Evolutionary conservation across 768 basidiomycete species (phyloP), one percentile per base, ranked within the genome.

Genomic region (Leccinum uliginosum): DNA sequence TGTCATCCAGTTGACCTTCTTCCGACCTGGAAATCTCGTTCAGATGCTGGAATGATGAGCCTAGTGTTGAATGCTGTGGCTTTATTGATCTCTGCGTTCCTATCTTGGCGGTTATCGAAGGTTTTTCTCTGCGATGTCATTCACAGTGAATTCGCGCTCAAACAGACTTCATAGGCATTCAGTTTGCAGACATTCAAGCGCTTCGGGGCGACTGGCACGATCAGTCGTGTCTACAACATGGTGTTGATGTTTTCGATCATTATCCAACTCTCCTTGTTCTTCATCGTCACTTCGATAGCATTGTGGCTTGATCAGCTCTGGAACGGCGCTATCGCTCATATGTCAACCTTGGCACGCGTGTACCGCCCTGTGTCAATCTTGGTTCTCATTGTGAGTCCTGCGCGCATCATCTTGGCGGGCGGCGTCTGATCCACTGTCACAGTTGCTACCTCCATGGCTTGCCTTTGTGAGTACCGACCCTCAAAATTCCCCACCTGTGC

Each of bases 111-210:
- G 62, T 76, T 93, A 26, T 77, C 87, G 65, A 89, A 87, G 80
- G 89, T 89, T 46, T 51, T 51, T 29, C 46, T 26, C 29, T 14
- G 21, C n/a, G 24, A n/a, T 44, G 30, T 35, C 24, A 9, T 49
- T 15, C 23, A n/a, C 3, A 15, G 23, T 15, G 23, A 24, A 23
- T 15, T 43, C 40, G 17, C 23, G 24, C 29, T 49, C 15, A 49
- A 35, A 52, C 8, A 46, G 35, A 14, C 4, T 43, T 32, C 17
- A 27, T 6, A 89, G 87, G 65, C 78, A 15, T 92, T 89, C 67
- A 87, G 90, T 45, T 93, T 89, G 89, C 87, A 89, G 71, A 93
- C 89, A 0, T 93, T 91, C 80, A 90, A 90, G 70, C 86, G 89
- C 55, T 83, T 91, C 51, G 89, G 90, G 35, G 89, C 90, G 11